Percentiles rank a stretch among this genome's conserved stretches.
Conservation (phyloP, 805 yeast species). For the Candida boidinii region DNA sequence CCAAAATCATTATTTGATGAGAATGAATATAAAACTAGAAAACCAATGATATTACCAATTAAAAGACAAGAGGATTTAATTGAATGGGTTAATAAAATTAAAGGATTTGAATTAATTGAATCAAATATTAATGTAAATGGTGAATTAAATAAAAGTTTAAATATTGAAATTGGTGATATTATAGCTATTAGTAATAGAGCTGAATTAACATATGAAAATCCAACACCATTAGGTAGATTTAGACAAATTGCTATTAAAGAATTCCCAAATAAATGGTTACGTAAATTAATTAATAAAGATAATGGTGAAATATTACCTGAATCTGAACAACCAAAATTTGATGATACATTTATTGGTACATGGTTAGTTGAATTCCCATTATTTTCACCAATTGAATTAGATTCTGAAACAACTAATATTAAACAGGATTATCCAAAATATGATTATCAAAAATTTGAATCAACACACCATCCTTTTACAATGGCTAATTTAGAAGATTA, state of each 20-base stretch:
- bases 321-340: constrained; percentile 7
- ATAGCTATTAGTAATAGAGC: constrained; percentile 76
- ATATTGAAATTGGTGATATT: constrained; percentile 58
- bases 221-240: constrained; percentile 86
- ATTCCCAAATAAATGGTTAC: constrained; percentile 42
- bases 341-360: constrained; percentile 45
- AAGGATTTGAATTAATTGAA: background rate
- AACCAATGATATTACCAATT: constrained; percentile 50
- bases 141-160: constrained; percentile 25
- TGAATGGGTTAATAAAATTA: constrained; percentile 32
- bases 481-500: constrained; percentile 76
- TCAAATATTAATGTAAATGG: constrained; percentile 6
- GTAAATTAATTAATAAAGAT: constrained; percentile 20
- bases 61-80: constrained; percentile 28
- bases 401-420: constrained; percentile 6
- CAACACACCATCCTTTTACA: constrained; percentile 98
- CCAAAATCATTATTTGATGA: constrained; percentile 23
- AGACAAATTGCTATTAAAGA: constrained; percentile 63
- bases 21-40: constrained; percentile 43
- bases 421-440: constrained; percentile 52
- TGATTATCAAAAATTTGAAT: constrained; percentile 34
- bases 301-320: constrained; percentile 1
- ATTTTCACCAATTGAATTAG: constrained; percentile 63
- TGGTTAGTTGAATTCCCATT: constrained; percentile 95
- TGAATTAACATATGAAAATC: constrained; percentile 70